Evolutionary conservation across 768 basidiomycete species (phyloP), one percentile per base, ranked within the genome.

Genomic region (Agaricus bisporus): DNA sequence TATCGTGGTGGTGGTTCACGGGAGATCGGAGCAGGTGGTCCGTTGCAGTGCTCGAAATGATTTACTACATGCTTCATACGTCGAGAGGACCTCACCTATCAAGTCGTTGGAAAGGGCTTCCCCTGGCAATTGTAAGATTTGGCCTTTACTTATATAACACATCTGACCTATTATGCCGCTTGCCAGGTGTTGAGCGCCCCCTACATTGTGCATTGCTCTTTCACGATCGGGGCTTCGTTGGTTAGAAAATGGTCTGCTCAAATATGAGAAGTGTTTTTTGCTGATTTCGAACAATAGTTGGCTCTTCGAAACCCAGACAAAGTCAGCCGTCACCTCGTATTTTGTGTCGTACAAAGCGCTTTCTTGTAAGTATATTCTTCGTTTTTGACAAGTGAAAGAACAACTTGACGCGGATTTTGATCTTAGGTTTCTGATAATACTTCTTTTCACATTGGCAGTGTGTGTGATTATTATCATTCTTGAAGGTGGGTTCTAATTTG

Each of bases 131-230:
- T 7, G 52, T 54, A n/a, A 47, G 52, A 46, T 15, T 10, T 26
- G 45, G 7, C 22, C 25, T 38, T 32, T 46, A 20, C 17, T 25
- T 37, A 32, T 29, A 8, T 14, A 9, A 7, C 17, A n/a, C 25
- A 25, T 37, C 41, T 22, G 50, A 14, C 17, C n/a, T 28, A 38
- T 35, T 28, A 38, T 35, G 14, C 18, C 39, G 11, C 39, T 41
- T 18, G 12, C 3, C 49, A 71, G 72, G 70, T 71, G 68, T 62
- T 73, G 17, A 59, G 59, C 17, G 63, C 68, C 6, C 72, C 72
- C 8, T 73, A 73, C 44, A 39, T 68, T 36, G 63, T 59, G 14
- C 65, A 68, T 36, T 47, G 61, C 5, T 56, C 58, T 18, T 72
- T 72, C 54, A 62, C 66, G 1, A 42, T 66, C 28, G 64, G 65